Percentiles rank a stretch among this genome's conserved stretches.
Evolutionary conservation across 2,329 filamentous ascomycete species (phyloP).

Genomic region (Scedosporium minutisporum): DNA sequence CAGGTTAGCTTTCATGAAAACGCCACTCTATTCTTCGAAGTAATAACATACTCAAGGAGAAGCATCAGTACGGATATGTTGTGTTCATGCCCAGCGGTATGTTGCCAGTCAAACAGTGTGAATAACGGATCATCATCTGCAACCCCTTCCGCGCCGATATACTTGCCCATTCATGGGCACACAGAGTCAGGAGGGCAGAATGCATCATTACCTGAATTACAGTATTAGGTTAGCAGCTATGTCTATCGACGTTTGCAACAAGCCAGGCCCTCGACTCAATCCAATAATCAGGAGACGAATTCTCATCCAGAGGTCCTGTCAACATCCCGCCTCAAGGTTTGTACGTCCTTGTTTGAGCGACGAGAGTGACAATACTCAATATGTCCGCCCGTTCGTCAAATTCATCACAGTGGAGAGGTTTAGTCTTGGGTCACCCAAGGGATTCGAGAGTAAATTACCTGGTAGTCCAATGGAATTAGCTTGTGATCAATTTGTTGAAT

Average conservation of each 20-base stretch:
- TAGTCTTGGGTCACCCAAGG: conserved; percentile 6
- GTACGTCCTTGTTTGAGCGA: conserved; percentile 48
- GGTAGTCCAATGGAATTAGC: not conserved
- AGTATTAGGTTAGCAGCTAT: no score
- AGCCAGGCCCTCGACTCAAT: not conserved
- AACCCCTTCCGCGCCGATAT: conserved; percentile 14
- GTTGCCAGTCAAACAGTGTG: conserved; percentile 48
- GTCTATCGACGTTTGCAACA: not conserved
- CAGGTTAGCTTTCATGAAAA: not conserved
- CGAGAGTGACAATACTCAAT: conserved; percentile 43
- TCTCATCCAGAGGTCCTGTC: conserved; percentile 52
- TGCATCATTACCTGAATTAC: no score
- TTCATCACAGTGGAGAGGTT: conserved; percentile 40
- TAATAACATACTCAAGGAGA: not conserved
- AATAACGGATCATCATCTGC: conserved; percentile 34
- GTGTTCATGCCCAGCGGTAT: conserved; percentile 40
- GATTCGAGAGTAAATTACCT: conserved; percentile 8
- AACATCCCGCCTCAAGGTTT: conserved; percentile 46
- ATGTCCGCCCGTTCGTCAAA: conserved; percentile 64
- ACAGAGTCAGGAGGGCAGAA: no score
- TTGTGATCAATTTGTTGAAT: not conserved
- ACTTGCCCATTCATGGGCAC: no score
- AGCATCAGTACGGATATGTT: conserved; percentile 15
- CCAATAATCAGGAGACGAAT: conserved; percentile 52
- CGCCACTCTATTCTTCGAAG: not conserved